phyloP scores from a whole-genome alignment of 345 rosid genomes.

The Adansonia digitata region DNA sequence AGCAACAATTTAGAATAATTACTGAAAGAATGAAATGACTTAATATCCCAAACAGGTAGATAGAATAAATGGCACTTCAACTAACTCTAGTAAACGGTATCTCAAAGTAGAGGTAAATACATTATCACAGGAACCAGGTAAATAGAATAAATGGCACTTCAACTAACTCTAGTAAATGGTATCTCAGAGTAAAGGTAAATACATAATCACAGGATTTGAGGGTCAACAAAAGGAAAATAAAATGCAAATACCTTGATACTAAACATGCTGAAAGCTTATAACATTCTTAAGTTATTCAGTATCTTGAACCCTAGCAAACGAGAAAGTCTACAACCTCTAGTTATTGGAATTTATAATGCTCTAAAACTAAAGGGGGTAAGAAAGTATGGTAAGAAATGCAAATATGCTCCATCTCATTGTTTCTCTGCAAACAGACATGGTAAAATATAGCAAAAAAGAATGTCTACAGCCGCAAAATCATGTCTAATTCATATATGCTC shows the following conservation, averaged over 20 bases:
- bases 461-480: background rate
- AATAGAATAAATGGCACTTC: background rate
- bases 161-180: background rate
- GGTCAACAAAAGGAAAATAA: background rate
- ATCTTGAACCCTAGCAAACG: background rate
- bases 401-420: background rate
- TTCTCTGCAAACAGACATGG: background rate
- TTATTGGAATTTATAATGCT: background rate
- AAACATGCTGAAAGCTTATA: background rate
- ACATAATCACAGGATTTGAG: background rate
- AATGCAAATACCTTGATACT: background rate
- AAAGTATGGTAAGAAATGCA: background rate
- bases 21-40: too few species aligned
- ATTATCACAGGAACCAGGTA: background rate
- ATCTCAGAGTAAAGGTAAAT: background rate
- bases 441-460: background rate
- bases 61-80: background rate
- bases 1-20: background rate
- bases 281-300: background rate
- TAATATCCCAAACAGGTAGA: background rate
- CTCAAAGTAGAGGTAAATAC: background rate
- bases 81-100: background rate
- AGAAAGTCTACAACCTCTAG: background rate
- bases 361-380: background rate
- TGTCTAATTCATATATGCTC: background rate